Conservation (phyloP, 345 rosid species). For the sweet orange (Citrus sinensis) region DVS_A1.0 CM039169.1:4718501-4719000, state of each 20-base stretch:
- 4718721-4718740: background rate
- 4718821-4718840: slow-evolving; percentile 87
- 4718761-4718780: background rate
- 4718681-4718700: background rate
- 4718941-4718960: slow-evolving; percentile 96
- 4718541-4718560: background rate
- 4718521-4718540: background rate
- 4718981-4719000: background rate
- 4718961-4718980: slow-evolving; percentile 48
- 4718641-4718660: slow-evolving; percentile 10
- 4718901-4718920: slow-evolving; percentile 65
- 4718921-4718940: slow-evolving; percentile 73
- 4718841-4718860: slow-evolving; percentile 80
- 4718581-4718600: background rate
- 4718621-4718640: background rate
- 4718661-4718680: background rate
- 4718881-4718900: slow-evolving; percentile 91
- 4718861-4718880: slow-evolving; percentile 81
- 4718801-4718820: slow-evolving; percentile 77
- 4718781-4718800: background rate
- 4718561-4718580: background rate
- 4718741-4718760: background rate
- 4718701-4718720: background rate
- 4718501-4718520: background rate
- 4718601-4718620: background rate